A percentile compares a stretch with the other conserved stretches of the same genome.
phyloP scores from a whole-genome alignment of 2,329 filamentous ascomycete species.

The Neopestalotiopsis clavispora region DNA sequence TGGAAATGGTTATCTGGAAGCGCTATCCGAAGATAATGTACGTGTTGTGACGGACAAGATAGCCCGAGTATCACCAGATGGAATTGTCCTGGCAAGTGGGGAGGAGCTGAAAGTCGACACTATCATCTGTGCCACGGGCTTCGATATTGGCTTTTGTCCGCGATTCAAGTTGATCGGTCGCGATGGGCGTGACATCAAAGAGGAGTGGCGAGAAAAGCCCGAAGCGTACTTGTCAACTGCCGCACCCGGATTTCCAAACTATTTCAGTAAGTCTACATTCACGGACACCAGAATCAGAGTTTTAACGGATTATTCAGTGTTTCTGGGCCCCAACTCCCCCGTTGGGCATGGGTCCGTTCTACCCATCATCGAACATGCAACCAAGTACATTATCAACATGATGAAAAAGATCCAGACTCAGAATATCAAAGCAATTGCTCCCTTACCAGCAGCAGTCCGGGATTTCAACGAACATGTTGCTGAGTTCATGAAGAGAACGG shows the following conservation, averaged over 20 bases:
- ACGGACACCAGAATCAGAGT: neutral
- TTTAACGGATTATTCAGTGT: neutral
- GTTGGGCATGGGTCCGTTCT: constrained; percentile 3
- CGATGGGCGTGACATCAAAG: constrained; percentile 23
- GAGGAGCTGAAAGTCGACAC: constrained; percentile 9
- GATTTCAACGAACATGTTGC: constrained; percentile 9
- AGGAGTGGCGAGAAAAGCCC: constrained; percentile 26
- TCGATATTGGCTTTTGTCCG: constrained; percentile 17
- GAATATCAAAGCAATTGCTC: neutral
- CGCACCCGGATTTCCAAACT: constrained; percentile 22
- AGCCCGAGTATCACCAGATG: neutral
- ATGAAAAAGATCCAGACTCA: constrained; percentile 4
- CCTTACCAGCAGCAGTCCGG: neutral
- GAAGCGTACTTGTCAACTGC: constrained; percentile 18
- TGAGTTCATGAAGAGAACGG: constrained; percentile 3
- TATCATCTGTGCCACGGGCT: constrained; percentile 8
- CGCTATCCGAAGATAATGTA: neutral
- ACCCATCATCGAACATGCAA: constrained; percentile 5
- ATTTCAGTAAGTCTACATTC: constrained; percentile 8
- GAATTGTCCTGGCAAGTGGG: neutral
- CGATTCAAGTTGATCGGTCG: constrained; percentile 28
- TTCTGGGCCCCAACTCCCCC: neutral
- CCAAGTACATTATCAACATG: constrained; percentile 13
- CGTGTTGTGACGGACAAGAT: neutral
- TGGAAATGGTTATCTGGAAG: constrained; percentile 6